Evolutionary conservation across 176 grass and related monocot genomes (phyloP).

Genomic region (Lolium multiflorum): DNA sequence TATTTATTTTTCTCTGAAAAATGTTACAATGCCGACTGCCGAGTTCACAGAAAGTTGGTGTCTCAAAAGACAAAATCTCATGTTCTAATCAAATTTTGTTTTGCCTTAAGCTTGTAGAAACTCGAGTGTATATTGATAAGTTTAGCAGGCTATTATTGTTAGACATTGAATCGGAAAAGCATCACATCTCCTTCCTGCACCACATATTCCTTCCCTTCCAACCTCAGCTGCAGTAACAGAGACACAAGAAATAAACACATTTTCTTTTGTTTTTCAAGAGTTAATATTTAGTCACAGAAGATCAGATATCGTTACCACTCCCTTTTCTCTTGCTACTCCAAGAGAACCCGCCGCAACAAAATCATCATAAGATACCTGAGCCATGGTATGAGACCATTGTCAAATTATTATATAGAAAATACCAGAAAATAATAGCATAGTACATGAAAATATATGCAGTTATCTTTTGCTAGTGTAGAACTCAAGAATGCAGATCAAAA

Average conservation of each 20-base stretch:
- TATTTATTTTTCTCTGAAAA: background rate
- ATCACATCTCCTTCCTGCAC: slow-evolving; percentile 97
- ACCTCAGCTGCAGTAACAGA: slow-evolving; percentile 70
- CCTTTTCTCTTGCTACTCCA: slow-evolving; percentile 90
- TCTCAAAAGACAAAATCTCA: slow-evolving; percentile 5
- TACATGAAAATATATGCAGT: background rate
- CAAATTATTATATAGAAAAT: slow-evolving; percentile 39
- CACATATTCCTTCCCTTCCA: slow-evolving; percentile 93
- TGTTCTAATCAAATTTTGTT: slow-evolving; percentile 2
- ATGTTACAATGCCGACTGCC: background rate
- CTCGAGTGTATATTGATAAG: background rate
- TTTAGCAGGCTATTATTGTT: slow-evolving; percentile 27
- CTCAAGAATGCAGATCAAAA: background rate
- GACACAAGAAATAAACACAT: slow-evolving; percentile 16
- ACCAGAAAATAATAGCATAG: background rate
- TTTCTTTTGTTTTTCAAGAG: background rate
- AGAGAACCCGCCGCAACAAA: slow-evolving; percentile 84
- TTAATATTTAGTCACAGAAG: background rate
- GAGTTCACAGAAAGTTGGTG: slow-evolving; percentile 5
- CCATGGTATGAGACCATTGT: slow-evolving; percentile 25
- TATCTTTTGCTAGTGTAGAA: background rate
- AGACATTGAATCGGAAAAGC: slow-evolving; percentile 98
- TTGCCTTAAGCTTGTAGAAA: slow-evolving; percentile 36
- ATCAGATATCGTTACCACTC: slow-evolving; percentile 71
- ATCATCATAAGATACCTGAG: slow-evolving; percentile 87